A percentile compares a stretch with the other conserved stretches of the same genome.
Conservation (phyloP, 305 asterid species). For the Rubia balearica region DNA sequence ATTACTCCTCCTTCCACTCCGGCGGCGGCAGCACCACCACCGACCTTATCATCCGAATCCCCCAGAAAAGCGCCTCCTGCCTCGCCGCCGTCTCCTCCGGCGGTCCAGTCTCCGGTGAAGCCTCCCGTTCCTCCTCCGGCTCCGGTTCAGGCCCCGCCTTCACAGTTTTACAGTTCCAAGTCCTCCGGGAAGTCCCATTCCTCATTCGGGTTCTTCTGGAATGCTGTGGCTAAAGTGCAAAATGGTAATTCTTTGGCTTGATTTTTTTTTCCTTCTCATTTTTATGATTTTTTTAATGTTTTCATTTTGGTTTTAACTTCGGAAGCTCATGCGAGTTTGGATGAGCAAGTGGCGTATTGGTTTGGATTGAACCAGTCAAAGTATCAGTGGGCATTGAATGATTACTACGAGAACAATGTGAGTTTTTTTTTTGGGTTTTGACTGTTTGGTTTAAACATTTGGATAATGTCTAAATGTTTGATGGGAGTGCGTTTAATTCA, state of each 20-base stretch:
- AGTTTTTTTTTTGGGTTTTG: background rate
- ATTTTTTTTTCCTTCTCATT: background rate
- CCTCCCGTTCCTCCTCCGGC: constrained; percentile 27
- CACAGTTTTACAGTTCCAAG: constrained; percentile 25
- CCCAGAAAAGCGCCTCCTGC: constrained; percentile 22
- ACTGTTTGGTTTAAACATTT: background rate
- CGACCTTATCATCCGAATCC: constrained; percentile 23
- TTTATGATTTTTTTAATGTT: background rate
- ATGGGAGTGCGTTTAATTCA: background rate
- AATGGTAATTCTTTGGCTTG: constrained; percentile 35
- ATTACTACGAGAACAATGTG: constrained; percentile 62
- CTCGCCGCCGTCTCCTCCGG: constrained; percentile 21
- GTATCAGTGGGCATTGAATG: constrained; percentile 97
- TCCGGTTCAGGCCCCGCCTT: constrained; percentile 41
- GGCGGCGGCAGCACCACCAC: constrained; percentile 21
- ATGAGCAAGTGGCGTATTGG: constrained; percentile 90
- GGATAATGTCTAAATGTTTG: background rate
- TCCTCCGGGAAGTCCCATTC: constrained; percentile 20
- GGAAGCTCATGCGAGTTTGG: constrained; percentile 87
- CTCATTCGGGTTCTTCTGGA: constrained; percentile 35
- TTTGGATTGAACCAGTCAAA: constrained; percentile 93
- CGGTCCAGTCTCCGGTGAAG: constrained; percentile 16
- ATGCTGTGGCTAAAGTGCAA: constrained; percentile 45
- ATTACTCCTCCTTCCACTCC: constrained; percentile 66
- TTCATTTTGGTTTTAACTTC: constrained; percentile 8